A percentile compares a stretch with the other conserved stretches of the same genome.
phyloP scores from a whole-genome alignment of 2,329 filamentous ascomycete genomes.

The Penicillium sp. region DNA sequence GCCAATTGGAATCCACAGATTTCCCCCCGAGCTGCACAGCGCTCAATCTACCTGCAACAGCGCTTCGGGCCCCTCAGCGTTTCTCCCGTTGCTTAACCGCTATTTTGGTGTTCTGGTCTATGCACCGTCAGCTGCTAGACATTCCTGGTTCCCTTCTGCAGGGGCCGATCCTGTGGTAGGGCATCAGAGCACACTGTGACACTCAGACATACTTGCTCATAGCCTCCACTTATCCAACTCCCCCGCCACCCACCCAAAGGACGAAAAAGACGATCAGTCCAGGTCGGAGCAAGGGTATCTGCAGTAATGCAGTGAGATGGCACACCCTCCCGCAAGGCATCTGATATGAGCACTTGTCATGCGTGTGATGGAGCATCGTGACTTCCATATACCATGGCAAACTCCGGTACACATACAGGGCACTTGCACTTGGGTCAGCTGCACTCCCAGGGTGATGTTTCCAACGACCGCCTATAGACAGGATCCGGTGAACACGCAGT shows the following conservation, averaged over 20 bases:
- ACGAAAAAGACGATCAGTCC: slow-evolving; percentile 11
- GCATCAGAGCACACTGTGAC: slow-evolving; percentile 7
- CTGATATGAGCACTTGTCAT: slow-evolving; percentile 1
- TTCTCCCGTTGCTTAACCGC: not conserved
- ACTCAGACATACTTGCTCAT: slow-evolving; percentile 13
- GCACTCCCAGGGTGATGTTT: not conserved
- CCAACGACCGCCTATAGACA: not conserved
- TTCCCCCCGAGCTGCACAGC: not conserved
- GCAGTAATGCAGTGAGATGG: slow-evolving; percentile 21
- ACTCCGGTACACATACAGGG: not conserved
- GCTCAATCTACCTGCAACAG: slow-evolving; percentile 1
- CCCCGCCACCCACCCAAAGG: not conserved
- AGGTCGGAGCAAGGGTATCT: slow-evolving; percentile 13
- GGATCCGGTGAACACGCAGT: not conserved
- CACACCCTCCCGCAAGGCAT: slow-evolving; percentile 7
- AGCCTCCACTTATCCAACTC: slow-evolving; percentile 1
- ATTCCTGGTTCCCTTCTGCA: slow-evolving; percentile 10
- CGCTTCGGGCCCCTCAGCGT: not conserved
- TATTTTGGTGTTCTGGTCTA: not conserved
- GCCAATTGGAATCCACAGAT: not conserved
- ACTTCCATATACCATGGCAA: not conserved
- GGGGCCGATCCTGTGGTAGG: slow-evolving; percentile 17
- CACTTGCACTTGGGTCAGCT: not conserved
- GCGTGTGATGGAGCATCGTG: slow-evolving; percentile 1
- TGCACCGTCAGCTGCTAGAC: not conserved